A percentile compares a stretch with the other conserved stretches of the same genome.
These are phyloP conservation scores for Cladophialophora immunda DNA, from an alignment of 2,329 filamentous ascomycete species.

Conservation along the genomic window DNA sequence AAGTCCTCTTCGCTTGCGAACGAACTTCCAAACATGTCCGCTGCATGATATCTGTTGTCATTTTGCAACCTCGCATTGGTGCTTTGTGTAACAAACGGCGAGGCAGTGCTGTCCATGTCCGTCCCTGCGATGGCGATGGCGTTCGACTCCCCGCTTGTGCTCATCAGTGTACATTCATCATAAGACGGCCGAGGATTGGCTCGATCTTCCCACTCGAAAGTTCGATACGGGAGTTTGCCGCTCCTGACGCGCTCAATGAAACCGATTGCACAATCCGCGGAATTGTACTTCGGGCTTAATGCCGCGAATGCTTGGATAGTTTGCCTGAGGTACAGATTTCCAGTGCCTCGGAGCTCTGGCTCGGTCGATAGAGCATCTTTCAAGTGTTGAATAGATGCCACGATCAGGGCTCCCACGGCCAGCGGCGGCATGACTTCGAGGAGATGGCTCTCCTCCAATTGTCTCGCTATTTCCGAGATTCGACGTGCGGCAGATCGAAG, in stretches of 20 bases:
- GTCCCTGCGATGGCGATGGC: constrained; percentile 11
- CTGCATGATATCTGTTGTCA: constrained; percentile 4
- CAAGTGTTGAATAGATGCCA: constrained; percentile 22
- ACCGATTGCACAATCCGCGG: constrained; percentile 16
- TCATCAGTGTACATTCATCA: constrained; percentile 18
- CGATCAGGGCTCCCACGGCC: constrained; percentile 16
- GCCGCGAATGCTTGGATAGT: constrained; percentile 17
- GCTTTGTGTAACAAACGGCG: constrained; percentile 10
- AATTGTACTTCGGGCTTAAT: constrained; percentile 15
- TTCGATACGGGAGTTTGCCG: constrained; percentile 12
- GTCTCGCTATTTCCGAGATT: constrained; percentile 23
- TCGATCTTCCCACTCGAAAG: constrained; percentile 24
- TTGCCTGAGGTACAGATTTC: constrained; percentile 21
- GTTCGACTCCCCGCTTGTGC: not conserved
- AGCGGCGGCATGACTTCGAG: constrained; percentile 12
- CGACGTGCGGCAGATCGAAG: constrained; percentile 18
- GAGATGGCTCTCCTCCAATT: constrained; percentile 13
- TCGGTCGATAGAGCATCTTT: constrained; percentile 19
- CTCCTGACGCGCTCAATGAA: constrained; percentile 22
- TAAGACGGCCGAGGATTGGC: constrained; percentile 4
- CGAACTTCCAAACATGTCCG: constrained; percentile 13
- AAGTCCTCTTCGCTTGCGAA: constrained; percentile 14
- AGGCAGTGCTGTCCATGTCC: not conserved
- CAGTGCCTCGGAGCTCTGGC: constrained; percentile 3
- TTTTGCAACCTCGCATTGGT: constrained; percentile 7